Percentiles rank a stretch among this genome's conserved stretches.
Evolutionary conservation across 805 yeast species (phyloP).

Genomic region (Tetrapisispora iriomotensis): DNA sequence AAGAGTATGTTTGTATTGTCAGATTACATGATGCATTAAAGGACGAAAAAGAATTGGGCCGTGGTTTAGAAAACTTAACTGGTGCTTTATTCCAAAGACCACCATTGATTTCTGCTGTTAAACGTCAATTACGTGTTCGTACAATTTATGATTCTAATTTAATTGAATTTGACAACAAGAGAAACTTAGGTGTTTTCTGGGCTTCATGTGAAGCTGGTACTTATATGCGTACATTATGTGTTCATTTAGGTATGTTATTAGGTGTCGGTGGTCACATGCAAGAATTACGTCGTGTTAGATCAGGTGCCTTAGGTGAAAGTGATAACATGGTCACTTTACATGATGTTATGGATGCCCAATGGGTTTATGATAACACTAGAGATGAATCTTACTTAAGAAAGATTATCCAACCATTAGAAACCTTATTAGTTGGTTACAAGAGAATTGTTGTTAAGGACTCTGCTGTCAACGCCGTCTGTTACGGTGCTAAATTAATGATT

Average conservation of each 20-base stretch:
- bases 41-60: constrained; percentile 81
- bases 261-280: constrained; percentile 99
- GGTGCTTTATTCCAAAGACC: constrained; percentile 99
- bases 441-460: constrained; percentile 91
- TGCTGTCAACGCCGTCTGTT: constrained; percentile 96
- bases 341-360: constrained; percentile 97
- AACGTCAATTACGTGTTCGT: constrained; percentile 96
- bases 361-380: constrained; percentile 93
- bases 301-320: constrained; percentile 87
- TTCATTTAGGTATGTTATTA: constrained; percentile 93
- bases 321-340: constrained; percentile 92
- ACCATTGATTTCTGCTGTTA: constrained; percentile 96
- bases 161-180: constrained; percentile 88
- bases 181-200: constrained; percentile 98
- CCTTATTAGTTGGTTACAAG: constrained; percentile 88
- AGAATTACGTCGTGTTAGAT: constrained; percentile 97
- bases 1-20: constrained; percentile 96
- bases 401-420: constrained; percentile 89
- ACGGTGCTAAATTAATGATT: constrained; percentile 98
- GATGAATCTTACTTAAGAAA: constrained; percentile 94
- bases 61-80: constrained; percentile 85
- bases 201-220: constrained; percentile 99
- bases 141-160: constrained; percentile 94
- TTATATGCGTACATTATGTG: constrained; percentile 98
- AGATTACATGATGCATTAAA: constrained; percentile 89